phyloP scores from a whole-genome alignment of 257 asterid species.

The Solanum dulcamara region DNA sequence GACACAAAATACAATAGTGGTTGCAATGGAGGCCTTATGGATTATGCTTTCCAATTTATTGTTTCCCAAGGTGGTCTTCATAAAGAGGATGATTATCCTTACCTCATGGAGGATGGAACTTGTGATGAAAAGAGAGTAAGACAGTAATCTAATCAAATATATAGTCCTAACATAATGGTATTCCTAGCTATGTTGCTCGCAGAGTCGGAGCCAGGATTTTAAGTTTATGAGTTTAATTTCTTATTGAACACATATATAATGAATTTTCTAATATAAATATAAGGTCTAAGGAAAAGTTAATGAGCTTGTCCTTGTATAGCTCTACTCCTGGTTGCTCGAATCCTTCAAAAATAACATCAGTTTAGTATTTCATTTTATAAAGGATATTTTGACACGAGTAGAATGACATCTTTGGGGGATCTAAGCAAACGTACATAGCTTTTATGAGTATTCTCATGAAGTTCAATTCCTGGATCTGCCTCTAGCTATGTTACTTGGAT shows the following conservation, averaged over 20 bases:
- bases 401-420: neutral
- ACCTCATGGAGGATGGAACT: conserved; percentile 28
- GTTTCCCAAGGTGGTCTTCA: conserved; percentile 24
- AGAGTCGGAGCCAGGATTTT: neutral
- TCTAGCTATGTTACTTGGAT: neutral
- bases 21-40: conserved; percentile 32
- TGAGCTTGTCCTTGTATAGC: neutral
- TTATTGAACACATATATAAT: neutral
- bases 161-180: too few species aligned
- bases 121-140: conserved; percentile 23
- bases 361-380: neutral
- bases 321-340: neutral
- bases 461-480: neutral
- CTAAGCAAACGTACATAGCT: neutral
- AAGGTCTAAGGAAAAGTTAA: neutral
- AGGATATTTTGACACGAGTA: neutral
- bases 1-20: conserved; percentile 25
- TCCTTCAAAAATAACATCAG: neutral
- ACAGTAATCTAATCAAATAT: too few species aligned
- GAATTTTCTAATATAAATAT: neutral
- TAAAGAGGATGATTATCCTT: conserved; percentile 29
- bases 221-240: neutral
- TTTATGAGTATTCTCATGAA: neutral
- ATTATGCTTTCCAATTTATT: conserved; percentile 22
- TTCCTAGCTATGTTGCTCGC: neutral